Evolutionary conservation across 2,329 filamentous ascomycete genomes (phyloP).

Genomic region (Chaetomiaceae sp.): DNA sequence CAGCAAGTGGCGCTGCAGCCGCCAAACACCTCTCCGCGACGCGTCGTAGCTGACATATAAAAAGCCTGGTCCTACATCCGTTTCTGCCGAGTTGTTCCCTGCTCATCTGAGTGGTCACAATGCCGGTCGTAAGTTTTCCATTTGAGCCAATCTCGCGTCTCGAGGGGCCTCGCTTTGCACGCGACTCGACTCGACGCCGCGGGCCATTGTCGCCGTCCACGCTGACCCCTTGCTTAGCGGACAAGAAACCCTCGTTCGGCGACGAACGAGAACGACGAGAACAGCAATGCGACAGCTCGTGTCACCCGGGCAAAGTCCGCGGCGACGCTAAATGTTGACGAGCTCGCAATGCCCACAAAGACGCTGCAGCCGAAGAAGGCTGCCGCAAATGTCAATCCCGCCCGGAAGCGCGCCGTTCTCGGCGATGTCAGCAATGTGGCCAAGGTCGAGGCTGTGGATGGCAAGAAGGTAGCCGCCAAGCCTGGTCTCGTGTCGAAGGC

Average conservation of each 20-base stretch:
- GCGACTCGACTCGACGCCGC: background rate
- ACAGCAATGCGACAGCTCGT: conserved; percentile 64
- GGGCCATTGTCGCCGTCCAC: background rate
- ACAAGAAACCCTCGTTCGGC: conserved; percentile 68
- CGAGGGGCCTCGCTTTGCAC: no score
- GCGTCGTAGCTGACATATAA: conserved; percentile 12
- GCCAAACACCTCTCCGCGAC: background rate
- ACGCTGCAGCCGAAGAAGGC: conserved; percentile 66
- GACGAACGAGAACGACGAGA: conserved; percentile 94
- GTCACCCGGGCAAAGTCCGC: conserved; percentile 90
- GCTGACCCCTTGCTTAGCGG: conserved; percentile 41
- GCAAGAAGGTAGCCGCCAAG: conserved; percentile 68
- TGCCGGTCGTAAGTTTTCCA: conserved; percentile 19
- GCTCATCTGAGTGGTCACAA: conserved; percentile 11
- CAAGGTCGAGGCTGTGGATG: conserved; percentile 65
- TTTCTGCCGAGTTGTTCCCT: conserved; percentile 16
- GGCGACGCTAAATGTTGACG: conserved; percentile 62
- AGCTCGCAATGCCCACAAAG: conserved; percentile 50
- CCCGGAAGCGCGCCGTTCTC: conserved; percentile 73
- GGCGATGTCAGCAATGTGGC: conserved; percentile 94
- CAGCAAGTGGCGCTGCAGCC: background rate
- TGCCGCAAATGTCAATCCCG: conserved; percentile 30
- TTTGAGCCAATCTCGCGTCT: background rate
- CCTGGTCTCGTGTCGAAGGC: conserved; percentile 71
- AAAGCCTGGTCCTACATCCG: conserved; percentile 15